A percentile compares a stretch with the other conserved stretches of the same genome.
phyloP scores from a whole-genome alignment of 495 filamentous ascomycete genomes.

The Penicillium lividum region DNA sequence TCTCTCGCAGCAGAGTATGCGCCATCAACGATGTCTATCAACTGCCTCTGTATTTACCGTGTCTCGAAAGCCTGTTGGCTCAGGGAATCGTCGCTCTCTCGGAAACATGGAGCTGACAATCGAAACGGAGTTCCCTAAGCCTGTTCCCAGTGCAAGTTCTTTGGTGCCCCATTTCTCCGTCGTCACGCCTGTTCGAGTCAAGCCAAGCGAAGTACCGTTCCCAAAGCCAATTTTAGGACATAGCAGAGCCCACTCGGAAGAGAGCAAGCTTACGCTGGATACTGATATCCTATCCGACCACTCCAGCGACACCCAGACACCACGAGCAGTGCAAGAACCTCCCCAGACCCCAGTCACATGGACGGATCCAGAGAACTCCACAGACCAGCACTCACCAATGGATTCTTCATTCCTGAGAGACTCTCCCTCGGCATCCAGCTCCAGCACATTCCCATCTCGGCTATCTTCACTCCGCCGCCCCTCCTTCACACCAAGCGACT shows the following conservation, averaged over 20 bases:
- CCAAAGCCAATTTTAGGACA: conserved; percentile 13
- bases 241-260: conserved; percentile 16
- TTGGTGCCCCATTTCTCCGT: conserved; percentile 47
- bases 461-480: conserved; percentile 24
- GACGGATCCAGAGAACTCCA: background rate
- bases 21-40: conserved; percentile 28
- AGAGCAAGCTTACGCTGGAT: conserved; percentile 13
- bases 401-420: conserved; percentile 10
- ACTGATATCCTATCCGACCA: conserved; percentile 5
- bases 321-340: conserved; percentile 2
- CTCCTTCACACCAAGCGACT: conserved; percentile 24
- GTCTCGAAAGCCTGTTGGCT: conserved; percentile 45
- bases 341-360: conserved; percentile 3
- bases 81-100: conserved; percentile 36
- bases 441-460: conserved; percentile 24
- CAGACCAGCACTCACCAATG: background rate
- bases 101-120: conserved; percentile 30
- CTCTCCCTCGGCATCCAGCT: conserved; percentile 22
- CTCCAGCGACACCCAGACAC: background rate
- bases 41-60: conserved; percentile 27
- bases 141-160: conserved; percentile 25
- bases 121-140: conserved; percentile 17
- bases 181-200: conserved; percentile 14
- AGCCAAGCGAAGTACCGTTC: conserved; percentile 5
- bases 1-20: conserved; percentile 25